These are phyloP conservation scores for Diaporthe amygdali DNA, from an alignment of 2,329 filamentous ascomycete genomes.

Conservation along the genomic window DNA sequence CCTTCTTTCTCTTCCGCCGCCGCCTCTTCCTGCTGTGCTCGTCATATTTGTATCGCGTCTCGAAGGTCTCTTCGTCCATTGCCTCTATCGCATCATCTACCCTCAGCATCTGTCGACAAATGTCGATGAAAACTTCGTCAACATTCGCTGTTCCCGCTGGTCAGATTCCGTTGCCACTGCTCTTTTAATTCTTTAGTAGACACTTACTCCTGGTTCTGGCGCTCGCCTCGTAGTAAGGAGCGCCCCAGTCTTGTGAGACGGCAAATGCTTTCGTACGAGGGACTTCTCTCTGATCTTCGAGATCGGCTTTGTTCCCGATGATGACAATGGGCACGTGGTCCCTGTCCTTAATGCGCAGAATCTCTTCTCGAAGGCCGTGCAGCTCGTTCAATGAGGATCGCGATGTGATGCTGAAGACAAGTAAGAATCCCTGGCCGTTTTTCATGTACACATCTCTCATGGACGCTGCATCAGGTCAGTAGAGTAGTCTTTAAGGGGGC, in stretches of 20 bases:
- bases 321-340: slow-evolving; percentile 86
- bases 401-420: slow-evolving; percentile 92
- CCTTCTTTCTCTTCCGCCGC: slow-evolving; percentile 22
- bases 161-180: slow-evolving; percentile 30
- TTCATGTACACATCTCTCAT: slow-evolving; percentile 91
- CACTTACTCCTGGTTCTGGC: slow-evolving; percentile 73
- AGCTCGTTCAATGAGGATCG: slow-evolving; percentile 83
- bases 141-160: slow-evolving; percentile 68
- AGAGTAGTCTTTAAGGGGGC: not conserved
- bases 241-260: slow-evolving; percentile 85
- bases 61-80: slow-evolving; percentile 21
- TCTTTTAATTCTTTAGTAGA: not conserved
- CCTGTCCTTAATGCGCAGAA: slow-evolving; percentile 89
- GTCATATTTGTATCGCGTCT: slow-evolving; percentile 21
- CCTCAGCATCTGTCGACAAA: slow-evolving; percentile 82
- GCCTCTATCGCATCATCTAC: slow-evolving; percentile 60
- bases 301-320: slow-evolving; percentile 89
- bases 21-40: slow-evolving; percentile 20
- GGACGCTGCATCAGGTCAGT: slow-evolving; percentile 51
- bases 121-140: slow-evolving; percentile 85
- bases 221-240: slow-evolving; percentile 90
- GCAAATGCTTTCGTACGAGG: slow-evolving; percentile 80
- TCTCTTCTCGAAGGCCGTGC: slow-evolving; percentile 82
- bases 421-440: slow-evolving; percentile 86
- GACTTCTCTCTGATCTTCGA: slow-evolving; percentile 84